A percentile compares a stretch with the other conserved stretches of the same genome.
These are phyloP conservation scores for Ramularia endophylla DNA, from an alignment of 2,329 filamentous ascomycete species.

Conservation along the genomic window DNA sequence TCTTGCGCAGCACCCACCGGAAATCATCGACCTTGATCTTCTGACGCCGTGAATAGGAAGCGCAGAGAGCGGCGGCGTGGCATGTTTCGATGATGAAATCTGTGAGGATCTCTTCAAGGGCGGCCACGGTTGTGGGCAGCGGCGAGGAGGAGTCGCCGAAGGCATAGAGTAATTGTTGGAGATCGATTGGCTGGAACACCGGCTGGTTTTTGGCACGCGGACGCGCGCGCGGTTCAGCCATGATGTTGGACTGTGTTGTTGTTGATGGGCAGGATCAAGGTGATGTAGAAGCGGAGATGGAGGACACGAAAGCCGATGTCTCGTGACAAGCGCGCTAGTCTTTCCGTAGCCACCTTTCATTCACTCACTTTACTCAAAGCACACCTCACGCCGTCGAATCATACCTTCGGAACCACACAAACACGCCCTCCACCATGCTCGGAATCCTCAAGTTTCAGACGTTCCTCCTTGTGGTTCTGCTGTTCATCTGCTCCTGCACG, in stretches of 20 bases:
- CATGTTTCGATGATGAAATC: constrained; percentile 95
- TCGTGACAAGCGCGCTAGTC: constrained; percentile 1
- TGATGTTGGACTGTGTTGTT: constrained; percentile 17
- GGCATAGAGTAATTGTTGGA: constrained; percentile 62
- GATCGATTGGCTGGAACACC: constrained; percentile 34
- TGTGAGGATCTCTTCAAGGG: constrained; percentile 91
- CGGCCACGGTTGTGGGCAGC: constrained; percentile 74
- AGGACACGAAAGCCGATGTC: neutral
- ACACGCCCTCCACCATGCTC: constrained; percentile 51
- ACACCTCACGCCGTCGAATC: constrained; percentile 7
- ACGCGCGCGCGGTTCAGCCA: constrained; percentile 46
- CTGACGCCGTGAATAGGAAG: constrained; percentile 79
- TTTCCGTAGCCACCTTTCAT: constrained; percentile 5
- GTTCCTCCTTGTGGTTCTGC: constrained; percentile 85
- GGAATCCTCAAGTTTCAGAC: constrained; percentile 99
- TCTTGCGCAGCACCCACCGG: constrained; percentile 83
- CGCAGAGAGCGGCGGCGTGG: constrained; percentile 80
- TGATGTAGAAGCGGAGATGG: neutral
- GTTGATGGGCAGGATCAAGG: neutral
- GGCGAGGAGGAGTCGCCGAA: constrained; percentile 68
- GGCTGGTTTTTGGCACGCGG: constrained; percentile 40
- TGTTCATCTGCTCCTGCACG: constrained; percentile 92
- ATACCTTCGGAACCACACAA: constrained; percentile 1
- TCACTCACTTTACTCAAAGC: constrained; percentile 2
- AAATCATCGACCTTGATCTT: constrained; percentile 99